Base-by-base conservation (phyloP, 345 rosid species). In the Eutrema yunnanense region DNA sequence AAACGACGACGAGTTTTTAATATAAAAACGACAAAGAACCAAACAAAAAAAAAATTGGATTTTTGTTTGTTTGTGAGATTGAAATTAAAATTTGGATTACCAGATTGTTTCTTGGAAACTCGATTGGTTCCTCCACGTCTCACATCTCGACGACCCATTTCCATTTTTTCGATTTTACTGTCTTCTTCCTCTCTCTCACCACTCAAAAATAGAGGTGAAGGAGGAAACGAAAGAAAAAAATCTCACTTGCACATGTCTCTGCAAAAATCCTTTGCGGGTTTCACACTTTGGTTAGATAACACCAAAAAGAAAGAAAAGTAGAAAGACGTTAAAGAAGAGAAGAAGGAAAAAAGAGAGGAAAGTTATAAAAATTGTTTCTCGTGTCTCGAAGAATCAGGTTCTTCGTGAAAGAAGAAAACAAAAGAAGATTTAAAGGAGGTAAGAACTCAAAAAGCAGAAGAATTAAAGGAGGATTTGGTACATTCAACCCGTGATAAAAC, bases 331-430 rank as follows among this genome's bases (percentile, higher is more conserved):
- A 72, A 60, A 41, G 71, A 32, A 69, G 9, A 38, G 47, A 13
- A 48, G 32, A 30, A 3, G 4, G 3, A 30, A 6, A 43, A 68
- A 56, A 54, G 52, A 69, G 70, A 62, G 67, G 33, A 74, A 67
- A 61, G 78, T 74, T 64, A 67, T 13, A 13, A 55, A 88, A 82
- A 79, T 79, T 77, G 82, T 76, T 87, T 74, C 87, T 86, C 88
- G 88, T 77, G 87, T 79, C 83, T 56, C 64, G 79, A 84, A 89
- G 95, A 91, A 91, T 88, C 97, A 78, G 92, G 88, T 86, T 84
- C 93, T 85, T 82, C 88, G 80, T 81, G 85, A 83, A 71, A 77
- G 50, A 82, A 86, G 51, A 53, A n/a, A 14, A 52, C 4, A 40
- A 53, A 57, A 38, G 7, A 27, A 13, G 64, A 57, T 14, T 49